A percentile compares a stretch with the other conserved stretches of the same genome.
phyloP scores from a whole-genome alignment of 2,329 filamentous ascomycete species.

The Penicillium digitatum region DNA sequence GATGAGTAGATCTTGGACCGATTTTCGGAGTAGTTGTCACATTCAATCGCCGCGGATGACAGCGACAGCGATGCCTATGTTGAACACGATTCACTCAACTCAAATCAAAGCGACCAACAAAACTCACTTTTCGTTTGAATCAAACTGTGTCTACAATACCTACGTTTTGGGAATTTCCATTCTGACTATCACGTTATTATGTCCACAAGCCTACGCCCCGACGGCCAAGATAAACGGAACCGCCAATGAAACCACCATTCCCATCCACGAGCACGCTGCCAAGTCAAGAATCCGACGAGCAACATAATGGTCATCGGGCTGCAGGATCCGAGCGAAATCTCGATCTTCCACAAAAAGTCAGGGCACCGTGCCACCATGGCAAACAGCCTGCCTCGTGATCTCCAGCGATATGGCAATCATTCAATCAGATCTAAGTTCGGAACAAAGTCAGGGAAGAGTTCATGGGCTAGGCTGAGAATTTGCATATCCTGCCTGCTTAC shows the following conservation, averaged over 20 bases:
- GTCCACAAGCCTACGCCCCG: background rate
- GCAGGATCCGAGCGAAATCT: too few relatives aligned
- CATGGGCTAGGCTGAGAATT: background rate
- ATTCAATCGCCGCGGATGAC: too few relatives aligned
- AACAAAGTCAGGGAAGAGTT: background rate
- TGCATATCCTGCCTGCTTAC: background rate
- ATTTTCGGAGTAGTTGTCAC: background rate
- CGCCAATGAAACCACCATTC: background rate
- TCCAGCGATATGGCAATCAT: too few relatives aligned
- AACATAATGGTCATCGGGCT: too few relatives aligned
- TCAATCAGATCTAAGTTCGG: background rate
- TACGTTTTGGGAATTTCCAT: background rate
- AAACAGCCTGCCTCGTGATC: too few relatives aligned
- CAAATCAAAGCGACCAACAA: too few relatives aligned
- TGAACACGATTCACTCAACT: background rate
- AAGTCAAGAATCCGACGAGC: too few relatives aligned
- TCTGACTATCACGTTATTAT: background rate
- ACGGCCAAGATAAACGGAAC: background rate
- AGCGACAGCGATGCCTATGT: background rate
- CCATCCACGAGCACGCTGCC: background rate
- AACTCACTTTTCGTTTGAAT: background rate
- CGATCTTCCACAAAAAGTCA: background rate
- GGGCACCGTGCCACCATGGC: accelerated
- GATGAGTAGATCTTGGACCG: background rate
- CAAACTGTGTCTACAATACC: background rate